A percentile compares a stretch with the other conserved stretches of the same genome.
Conservation (phyloP, 805 yeast genomes). For the Tetrapisispora namnaoensis region DNA sequence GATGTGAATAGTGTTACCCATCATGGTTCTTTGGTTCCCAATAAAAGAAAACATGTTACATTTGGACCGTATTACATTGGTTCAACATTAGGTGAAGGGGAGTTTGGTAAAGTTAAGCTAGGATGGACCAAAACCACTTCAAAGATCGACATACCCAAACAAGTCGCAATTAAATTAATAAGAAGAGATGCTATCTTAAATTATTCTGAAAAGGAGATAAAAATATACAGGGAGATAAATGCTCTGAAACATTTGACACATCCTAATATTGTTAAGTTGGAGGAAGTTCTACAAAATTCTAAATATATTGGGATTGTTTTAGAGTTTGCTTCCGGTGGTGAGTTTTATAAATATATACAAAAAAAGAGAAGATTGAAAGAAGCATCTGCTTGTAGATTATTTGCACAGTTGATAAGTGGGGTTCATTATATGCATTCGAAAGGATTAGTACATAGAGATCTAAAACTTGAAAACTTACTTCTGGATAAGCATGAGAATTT, state of each 20-base stretch:
- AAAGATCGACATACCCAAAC: slow-evolving; percentile 40
- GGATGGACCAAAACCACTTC: slow-evolving; percentile 68
- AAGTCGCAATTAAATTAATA: slow-evolving; percentile 89
- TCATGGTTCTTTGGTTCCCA: too few species aligned
- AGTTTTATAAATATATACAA: slow-evolving; percentile 84
- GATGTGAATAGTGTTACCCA: neutral
- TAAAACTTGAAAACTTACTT: slow-evolving; percentile 79
- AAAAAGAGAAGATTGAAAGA: slow-evolving; percentile 83
- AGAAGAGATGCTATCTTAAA: slow-evolving; percentile 81
- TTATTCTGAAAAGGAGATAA: slow-evolving; percentile 76
- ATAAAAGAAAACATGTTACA: slow-evolving; percentile 51
- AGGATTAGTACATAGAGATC: slow-evolving; percentile 85
- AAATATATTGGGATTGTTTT: slow-evolving; percentile 92
- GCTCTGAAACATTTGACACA: slow-evolving; percentile 79
- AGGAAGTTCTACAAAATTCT: slow-evolving; percentile 88
- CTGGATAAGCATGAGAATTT: slow-evolving; percentile 82
- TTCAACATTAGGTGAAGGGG: slow-evolving; percentile 94
- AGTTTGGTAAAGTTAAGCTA: slow-evolving; percentile 92
- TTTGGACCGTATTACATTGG: slow-evolving; percentile 90
- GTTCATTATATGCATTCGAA: slow-evolving; percentile 88
- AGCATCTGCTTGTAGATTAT: slow-evolving; percentile 70
- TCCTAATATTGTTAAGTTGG: slow-evolving; percentile 86
- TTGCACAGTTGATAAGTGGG: slow-evolving; percentile 89
- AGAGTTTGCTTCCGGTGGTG: slow-evolving; percentile 97
- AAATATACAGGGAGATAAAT: slow-evolving; percentile 87